Conservation (phyloP, 805 yeast species). For the Starmerella geochares region DNA sequence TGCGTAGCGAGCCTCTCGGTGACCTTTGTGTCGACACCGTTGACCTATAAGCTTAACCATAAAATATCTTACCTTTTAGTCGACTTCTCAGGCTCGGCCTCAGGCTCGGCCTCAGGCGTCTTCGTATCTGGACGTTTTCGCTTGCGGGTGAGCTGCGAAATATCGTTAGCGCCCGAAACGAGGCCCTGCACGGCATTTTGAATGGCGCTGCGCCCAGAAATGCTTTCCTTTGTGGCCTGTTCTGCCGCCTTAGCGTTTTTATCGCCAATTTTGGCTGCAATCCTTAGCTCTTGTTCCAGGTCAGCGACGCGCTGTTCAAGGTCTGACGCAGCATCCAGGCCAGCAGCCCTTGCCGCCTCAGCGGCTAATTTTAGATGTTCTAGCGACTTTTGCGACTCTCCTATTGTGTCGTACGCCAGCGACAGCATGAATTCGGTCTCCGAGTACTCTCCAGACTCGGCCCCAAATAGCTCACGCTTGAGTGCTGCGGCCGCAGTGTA, state of each 20-base stretch:
- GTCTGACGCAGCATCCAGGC: conserved; percentile 30
- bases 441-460: conserved; percentile 49
- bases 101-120: conserved; percentile 1
- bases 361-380: conserved; percentile 37
- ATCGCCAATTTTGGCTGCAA: conserved; percentile 6
- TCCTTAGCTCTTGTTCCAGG: conserved; percentile 18
- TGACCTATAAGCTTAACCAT: too few relatives aligned
- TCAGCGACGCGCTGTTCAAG: conserved; percentile 27
- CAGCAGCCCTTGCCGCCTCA: conserved; percentile 33
- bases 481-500: conserved; percentile 48
- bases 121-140: conserved; percentile 19
- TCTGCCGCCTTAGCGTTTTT: conserved; percentile 11
- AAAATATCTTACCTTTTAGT: not conserved
- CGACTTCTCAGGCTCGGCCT: not conserved
- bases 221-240: conserved; percentile 17
- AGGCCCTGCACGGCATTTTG: conserved; percentile 17
- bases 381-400: conserved; percentile 46
- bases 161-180: conserved; percentile 27
- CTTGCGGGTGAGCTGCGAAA: conserved; percentile 28
- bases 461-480: conserved; percentile 43
- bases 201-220: conserved; percentile 24
- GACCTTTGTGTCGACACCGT: too few relatives aligned
- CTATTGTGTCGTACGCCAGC: conserved; percentile 61
- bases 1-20: too few relatives aligned
- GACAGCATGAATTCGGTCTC: conserved; percentile 77